These are phyloP conservation scores for Russula vinacea DNA, from an alignment of 768 basidiomycete genomes.

Conservation along the genomic window DNA sequence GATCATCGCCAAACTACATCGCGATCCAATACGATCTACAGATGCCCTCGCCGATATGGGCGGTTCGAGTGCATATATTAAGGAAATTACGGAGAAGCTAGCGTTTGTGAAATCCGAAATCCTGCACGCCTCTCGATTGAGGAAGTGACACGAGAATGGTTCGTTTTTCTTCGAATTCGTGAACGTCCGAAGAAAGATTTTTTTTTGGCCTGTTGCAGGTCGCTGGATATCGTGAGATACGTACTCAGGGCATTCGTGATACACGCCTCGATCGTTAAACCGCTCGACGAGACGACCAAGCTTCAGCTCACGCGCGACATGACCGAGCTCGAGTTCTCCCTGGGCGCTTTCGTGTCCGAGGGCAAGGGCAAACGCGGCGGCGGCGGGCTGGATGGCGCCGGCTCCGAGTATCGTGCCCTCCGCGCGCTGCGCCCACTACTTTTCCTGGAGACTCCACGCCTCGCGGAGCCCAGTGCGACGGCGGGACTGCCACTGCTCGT, in stretches of 20 bases:
- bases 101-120: constrained; percentile 77
- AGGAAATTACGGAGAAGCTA: constrained; percentile 86
- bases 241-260: constrained; percentile 84
- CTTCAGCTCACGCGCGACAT: constrained; percentile 94
- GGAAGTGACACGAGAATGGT: constrained; percentile 76
- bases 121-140: constrained; percentile 68
- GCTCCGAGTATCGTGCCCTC: constrained; percentile 82
- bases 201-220: constrained; percentile 26
- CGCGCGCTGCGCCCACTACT: constrained; percentile 85
- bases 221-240: constrained; percentile 60
- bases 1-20: constrained; percentile 80
- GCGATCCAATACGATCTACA: constrained; percentile 67
- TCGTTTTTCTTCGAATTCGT: constrained; percentile 27
- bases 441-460: constrained; percentile 76
- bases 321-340: constrained; percentile 91
- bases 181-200: not conserved
- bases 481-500: constrained; percentile 79
- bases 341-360: constrained; percentile 73
- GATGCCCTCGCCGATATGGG: constrained; percentile 56
- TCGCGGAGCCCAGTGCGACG: constrained; percentile 66
- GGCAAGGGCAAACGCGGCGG: constrained; percentile 52
- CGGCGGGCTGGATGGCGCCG: constrained; percentile 67
- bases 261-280: constrained; percentile 90
- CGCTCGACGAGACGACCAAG: constrained; percentile 89
- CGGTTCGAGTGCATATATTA: constrained; percentile 83